phyloP scores from a whole-genome alignment of 345 rosid genomes.

The Eucalyptus cloeziana region DNA sequence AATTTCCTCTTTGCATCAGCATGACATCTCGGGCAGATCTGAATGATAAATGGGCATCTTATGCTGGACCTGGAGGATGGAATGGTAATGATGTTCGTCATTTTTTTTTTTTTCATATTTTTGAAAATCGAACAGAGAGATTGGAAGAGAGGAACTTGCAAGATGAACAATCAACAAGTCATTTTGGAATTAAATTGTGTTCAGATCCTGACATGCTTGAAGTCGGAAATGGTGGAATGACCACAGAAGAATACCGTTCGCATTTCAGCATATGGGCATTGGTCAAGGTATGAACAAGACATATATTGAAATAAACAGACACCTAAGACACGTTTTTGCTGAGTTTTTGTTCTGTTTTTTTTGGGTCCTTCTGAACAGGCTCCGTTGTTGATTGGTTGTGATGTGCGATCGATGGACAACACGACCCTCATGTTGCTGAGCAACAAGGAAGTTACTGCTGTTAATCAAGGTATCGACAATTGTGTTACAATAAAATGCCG shows the following conservation, averaged over 20 bases:
- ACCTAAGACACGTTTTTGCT: neutral
- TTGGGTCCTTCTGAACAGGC: constrained; percentile 4
- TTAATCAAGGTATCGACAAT: constrained; percentile 41
- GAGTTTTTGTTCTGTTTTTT: neutral
- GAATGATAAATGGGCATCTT: constrained; percentile 54
- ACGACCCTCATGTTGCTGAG: constrained; percentile 19
- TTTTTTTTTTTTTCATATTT: too few relatives aligned
- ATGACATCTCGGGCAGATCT: constrained; percentile 39
- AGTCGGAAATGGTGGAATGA: constrained; percentile 75
- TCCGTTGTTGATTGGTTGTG: constrained; percentile 51
- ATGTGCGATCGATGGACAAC: constrained; percentile 21
- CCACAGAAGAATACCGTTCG: constrained; percentile 41
- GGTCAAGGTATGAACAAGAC: constrained; percentile 20
- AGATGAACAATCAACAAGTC: neutral
- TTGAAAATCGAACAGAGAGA: neutral
- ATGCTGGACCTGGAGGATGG: constrained; percentile 65
- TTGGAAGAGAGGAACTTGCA: neutral
- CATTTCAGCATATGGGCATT: constrained; percentile 75
- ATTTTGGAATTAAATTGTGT: neutral
- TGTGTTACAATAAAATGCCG: neutral
- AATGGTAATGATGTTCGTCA: constrained; percentile 19
- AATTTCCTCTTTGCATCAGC: constrained; percentile 1
- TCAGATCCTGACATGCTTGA: constrained; percentile 78
- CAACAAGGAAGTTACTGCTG: constrained; percentile 46
- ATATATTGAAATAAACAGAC: neutral